Conservation (phyloP, 805 yeast genomes). For the Ogataea pini region DNA sequence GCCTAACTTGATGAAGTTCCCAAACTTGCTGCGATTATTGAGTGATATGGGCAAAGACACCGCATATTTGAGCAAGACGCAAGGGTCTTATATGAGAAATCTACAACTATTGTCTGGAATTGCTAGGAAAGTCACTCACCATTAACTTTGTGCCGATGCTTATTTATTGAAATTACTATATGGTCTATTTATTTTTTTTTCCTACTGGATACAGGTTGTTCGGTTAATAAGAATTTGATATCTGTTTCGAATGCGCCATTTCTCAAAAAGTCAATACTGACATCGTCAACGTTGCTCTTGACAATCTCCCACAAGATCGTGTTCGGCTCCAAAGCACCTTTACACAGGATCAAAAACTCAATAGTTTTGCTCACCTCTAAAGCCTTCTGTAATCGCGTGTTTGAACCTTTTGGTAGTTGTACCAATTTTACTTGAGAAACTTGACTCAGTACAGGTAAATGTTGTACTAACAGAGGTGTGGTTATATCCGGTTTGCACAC, state of each 20-base stretch:
- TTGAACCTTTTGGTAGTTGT: slow-evolving; percentile 54
- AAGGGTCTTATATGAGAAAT: slow-evolving; percentile 4
- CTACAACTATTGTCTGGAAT: slow-evolving; percentile 6
- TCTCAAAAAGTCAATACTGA: slow-evolving; percentile 28
- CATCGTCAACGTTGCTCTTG: slow-evolving; percentile 23
- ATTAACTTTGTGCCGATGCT: not conserved
- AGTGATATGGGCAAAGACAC: slow-evolving; percentile 22
- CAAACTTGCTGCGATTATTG: slow-evolving; percentile 12
- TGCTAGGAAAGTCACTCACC: slow-evolving; percentile 14
- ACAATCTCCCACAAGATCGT: slow-evolving; percentile 19
- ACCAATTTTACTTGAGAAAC: slow-evolving; percentile 58
- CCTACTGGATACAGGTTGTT: slow-evolving; percentile 43
- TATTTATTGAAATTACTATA: not conserved
- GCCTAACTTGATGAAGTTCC: slow-evolving; percentile 13
- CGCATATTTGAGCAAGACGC: slow-evolving; percentile 3
- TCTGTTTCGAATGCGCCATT: slow-evolving; percentile 27
- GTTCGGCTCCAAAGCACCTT: slow-evolving; percentile 15
- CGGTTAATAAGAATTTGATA: slow-evolving; percentile 45
- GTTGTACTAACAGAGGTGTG: slow-evolving; percentile 52
- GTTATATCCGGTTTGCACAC: slow-evolving; percentile 49
- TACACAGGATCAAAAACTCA: slow-evolving; percentile 24
- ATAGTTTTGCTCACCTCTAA: slow-evolving; percentile 15
- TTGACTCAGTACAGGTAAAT: slow-evolving; percentile 56
- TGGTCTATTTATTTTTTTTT: slow-evolving; percentile 17
- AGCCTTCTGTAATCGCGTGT: slow-evolving; percentile 20